Evolutionary conservation across 2,329 filamentous ascomycete species (phyloP).

Genomic region (Diaporthe destruens): DNA sequence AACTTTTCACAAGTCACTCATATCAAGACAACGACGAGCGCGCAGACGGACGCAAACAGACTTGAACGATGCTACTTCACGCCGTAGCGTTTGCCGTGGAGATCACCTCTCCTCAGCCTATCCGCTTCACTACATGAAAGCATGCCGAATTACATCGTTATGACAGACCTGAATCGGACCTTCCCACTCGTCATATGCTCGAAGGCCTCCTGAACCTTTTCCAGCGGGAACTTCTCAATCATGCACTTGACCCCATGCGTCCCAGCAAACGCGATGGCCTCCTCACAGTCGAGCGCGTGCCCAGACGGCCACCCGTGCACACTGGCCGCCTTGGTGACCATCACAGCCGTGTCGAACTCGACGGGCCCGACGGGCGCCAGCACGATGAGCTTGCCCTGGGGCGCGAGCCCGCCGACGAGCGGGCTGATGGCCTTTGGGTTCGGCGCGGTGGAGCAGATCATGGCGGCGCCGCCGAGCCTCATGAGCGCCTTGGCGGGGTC

Average conservation of each 20-base stretch:
- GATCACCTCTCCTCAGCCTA: too few species aligned
- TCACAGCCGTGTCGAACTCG: conserved; percentile 55
- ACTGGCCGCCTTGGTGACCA: conserved; percentile 65
- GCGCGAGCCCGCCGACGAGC: conserved; percentile 64
- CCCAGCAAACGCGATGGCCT: conserved; percentile 74
- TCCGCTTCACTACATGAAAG: too few species aligned
- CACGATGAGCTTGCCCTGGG: conserved; percentile 68
- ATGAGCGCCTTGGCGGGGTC: conserved; percentile 63
- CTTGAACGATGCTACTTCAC: too few species aligned
- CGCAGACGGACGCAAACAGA: not conserved
- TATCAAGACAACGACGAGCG: not conserved
- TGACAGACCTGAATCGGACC: conserved; percentile 39
- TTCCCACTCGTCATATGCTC: conserved; percentile 38
- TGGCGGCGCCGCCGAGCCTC: conserved; percentile 69
- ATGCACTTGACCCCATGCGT: conserved; percentile 73
- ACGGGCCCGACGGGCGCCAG: conserved; percentile 63
- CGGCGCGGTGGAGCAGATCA: conserved; percentile 73
- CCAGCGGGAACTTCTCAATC: conserved; percentile 69
- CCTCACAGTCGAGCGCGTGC: conserved; percentile 70
- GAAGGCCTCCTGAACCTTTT: conserved; percentile 60
- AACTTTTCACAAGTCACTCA: not conserved
- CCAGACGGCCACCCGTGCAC: conserved; percentile 74
- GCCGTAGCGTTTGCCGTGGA: too few species aligned
- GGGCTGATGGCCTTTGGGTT: conserved; percentile 67
- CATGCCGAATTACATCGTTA: conserved; percentile 33